Base-by-base conservation (phyloP, 2,329 filamentous ascomycete species). In the Calonectria pseudoreteaudii region DNA sequence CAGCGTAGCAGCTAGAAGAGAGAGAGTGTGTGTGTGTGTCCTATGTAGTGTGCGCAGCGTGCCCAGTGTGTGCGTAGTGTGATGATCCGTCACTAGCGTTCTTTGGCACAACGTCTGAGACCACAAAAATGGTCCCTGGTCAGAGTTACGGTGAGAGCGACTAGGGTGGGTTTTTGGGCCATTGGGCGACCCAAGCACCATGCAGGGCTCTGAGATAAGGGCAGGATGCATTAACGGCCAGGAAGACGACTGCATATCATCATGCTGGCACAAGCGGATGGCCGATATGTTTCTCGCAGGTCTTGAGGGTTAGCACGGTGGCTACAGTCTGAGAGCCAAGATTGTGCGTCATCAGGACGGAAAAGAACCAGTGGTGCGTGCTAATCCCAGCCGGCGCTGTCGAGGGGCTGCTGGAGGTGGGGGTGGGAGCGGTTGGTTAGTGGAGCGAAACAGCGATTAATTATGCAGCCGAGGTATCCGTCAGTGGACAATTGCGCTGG, bases 401-500 rank as follows among this genome's bases (percentile, higher is more conserved):
- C 34, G 36, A 64, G 31, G 34, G 60, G 56, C 56, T 34, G 34
- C 31, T 64, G 38, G 60, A 64, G 30, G 60, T 64, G 60, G 38
- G 36, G 60, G 36, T 20, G 36, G 26, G 36, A 47, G 60, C 60
- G 44, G 44, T 2, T 23, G 20, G 41, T 10, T n/a, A 47, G 41
- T 47, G 44, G 44, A 47, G 44, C 41, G 31, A 64, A 31, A 47
- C 38, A 64, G 38, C 36, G 60, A 64, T 64, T 64, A 64, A 64
- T 47, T 47, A 64, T 64, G 60, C 60, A 64, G 60, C 60, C 60
- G 60, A 64, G 36, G 60, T 47, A 64, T 64, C 60, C 60, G 60
- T 64, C 60, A 44, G 36, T 64, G 36, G 36, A 4, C 38, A 13
- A 62, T 28, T 28, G 49, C 53, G 67, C 67, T 60, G 50, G 26